Evolutionary conservation across 2,329 filamentous ascomycete genomes (phyloP), one percentile per base, ranked within the genome.

Genomic region (Emericellopsis atlantica): DNA sequence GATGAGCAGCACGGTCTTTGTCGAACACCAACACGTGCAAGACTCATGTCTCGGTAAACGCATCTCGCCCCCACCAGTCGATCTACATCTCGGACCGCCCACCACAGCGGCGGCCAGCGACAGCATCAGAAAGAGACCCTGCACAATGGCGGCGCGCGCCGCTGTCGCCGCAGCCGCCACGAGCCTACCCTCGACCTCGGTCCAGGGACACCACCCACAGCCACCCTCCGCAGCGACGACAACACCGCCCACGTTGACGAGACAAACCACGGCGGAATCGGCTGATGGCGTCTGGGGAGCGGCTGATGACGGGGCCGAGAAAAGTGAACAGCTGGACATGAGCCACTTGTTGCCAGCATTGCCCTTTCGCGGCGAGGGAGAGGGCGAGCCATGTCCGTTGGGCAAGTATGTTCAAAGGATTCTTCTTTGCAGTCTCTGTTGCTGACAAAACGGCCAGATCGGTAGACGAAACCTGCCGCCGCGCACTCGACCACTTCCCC

Each of bases 401-500:
- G 12, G 7, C 10, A 12, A 32, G 9, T 31, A 26, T 22, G n/a
- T 31, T 22, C 8, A 16, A 26, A n/a, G 2, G 26, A 4, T 3
- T 29, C 3, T 9, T 29, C 9, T 7, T 2, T 3, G 26, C 6
- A 29, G 8, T 9, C 9, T 29, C 15, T 11, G 15, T 41, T 36
- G 40, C 40, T 41, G 24, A 41, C 40, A 9, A 6, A 4, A 7
- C 15, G 22, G 16, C 4, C 32, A 42, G 40, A 24, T 29, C 33
- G 40, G 55, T 63, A 41, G 60, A 64, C 44, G 60, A 64, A 40
- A 51, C 57, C 14, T 60, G 56, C 44, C 57, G 60, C 44, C 58
- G 60, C 34, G 54, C 60, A 9, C 51, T 64, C 15, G 54, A 58
- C 37, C 60, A 64, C 40, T 64, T 64, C 32, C 61, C 63, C n/a